These are phyloP conservation scores for Chaetomium sp. DNA, from an alignment of 2,329 filamentous ascomycete species.

Conservation along the genomic window DNA sequence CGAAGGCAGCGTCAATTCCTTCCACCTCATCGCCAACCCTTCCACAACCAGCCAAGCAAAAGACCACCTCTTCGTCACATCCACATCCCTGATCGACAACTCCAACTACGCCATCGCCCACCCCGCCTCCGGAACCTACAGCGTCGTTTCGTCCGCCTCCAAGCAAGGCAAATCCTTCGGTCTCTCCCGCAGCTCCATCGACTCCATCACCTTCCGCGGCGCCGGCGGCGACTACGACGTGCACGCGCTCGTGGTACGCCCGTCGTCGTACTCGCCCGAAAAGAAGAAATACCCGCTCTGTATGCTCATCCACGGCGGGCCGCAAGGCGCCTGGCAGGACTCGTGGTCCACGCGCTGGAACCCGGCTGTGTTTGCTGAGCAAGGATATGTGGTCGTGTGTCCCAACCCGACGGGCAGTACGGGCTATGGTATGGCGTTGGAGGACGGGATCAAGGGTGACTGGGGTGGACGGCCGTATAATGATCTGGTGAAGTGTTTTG, in stretches of 20 bases:
- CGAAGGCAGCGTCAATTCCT: slow-evolving; percentile 49
- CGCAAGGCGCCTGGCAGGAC: slow-evolving; percentile 69
- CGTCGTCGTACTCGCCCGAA: slow-evolving; percentile 35
- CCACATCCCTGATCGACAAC: slow-evolving; percentile 65
- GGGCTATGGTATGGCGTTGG: slow-evolving; percentile 71
- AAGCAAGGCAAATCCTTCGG: slow-evolving; percentile 61
- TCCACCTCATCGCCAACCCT: slow-evolving; percentile 44
- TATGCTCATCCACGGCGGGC: slow-evolving; percentile 77
- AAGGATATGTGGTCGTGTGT: slow-evolving; percentile 75
- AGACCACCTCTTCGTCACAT: slow-evolving; percentile 53
- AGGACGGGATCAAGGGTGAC: slow-evolving; percentile 68
- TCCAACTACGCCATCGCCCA: slow-evolving; percentile 60
- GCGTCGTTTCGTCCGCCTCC: slow-evolving; percentile 56
- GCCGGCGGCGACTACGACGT: slow-evolving; percentile 56
- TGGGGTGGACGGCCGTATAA: slow-evolving; percentile 84
- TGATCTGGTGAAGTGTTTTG: slow-evolving; percentile 72
- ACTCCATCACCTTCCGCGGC: slow-evolving; percentile 64
- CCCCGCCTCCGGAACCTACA: slow-evolving; percentile 31
- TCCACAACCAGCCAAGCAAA: slow-evolving; percentile 28
- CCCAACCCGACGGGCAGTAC: slow-evolving; percentile 81
- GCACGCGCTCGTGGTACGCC: slow-evolving; percentile 65
- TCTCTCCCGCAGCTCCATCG: slow-evolving; percentile 55
- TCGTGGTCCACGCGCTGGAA: slow-evolving; percentile 82
- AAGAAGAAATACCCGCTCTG: slow-evolving; percentile 70
- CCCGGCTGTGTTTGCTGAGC: slow-evolving; percentile 76